Evolutionary conservation across 1,139 yeast species (phyloP), one percentile per base, ranked within the genome.

Genomic region (Suhomyces maxii): DNA sequence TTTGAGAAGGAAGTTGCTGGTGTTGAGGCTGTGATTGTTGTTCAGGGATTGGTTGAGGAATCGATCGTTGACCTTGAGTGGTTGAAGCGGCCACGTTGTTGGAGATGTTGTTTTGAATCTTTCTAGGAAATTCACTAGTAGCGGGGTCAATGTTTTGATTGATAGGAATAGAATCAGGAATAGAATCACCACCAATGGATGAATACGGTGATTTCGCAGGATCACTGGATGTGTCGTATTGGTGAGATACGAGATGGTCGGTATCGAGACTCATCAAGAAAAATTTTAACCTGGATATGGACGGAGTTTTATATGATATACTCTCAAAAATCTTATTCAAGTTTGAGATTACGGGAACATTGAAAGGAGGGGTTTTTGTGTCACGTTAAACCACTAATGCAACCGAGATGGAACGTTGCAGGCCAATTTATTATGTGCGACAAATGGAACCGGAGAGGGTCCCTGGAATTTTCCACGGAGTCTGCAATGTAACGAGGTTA

Each of bases 191-290:
- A 11, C 31, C n/a, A 5, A 9, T 28, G 7, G 11, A 11, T 9
- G 31, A 28, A 28, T 28, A 28, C 31, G 9, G 31, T 9, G 31
- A 28, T 28, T 9, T 28, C 3, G 5, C 31, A 28, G 31, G 36
- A 34, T 30, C 40, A 12, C 25, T 14, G 28, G 40, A 8, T 30
- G 14, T 3, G n/a, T 26, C 36, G 34, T 25, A 32, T 9, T 26
- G 26, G 31, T 39, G 31, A 5, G 31, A 36, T n/a, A 36, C 40
- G 11, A 32, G 34, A 32, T 31, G 36, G 40, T 11, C 23, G 8
- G 41, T 39, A 28, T 39, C 46, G 33, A 43, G 46, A 39, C 42
- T 43, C 46, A 43, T 43, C 39, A 9, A 31, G 42, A 39, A 39
- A 43, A 12, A 34, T 39, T 28, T 30, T 18, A 18, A 30, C 31